phyloP scores from a whole-genome alignment of 2,329 filamentous ascomycete genomes.

The Berkeleyomyces rouxiae region DNA sequence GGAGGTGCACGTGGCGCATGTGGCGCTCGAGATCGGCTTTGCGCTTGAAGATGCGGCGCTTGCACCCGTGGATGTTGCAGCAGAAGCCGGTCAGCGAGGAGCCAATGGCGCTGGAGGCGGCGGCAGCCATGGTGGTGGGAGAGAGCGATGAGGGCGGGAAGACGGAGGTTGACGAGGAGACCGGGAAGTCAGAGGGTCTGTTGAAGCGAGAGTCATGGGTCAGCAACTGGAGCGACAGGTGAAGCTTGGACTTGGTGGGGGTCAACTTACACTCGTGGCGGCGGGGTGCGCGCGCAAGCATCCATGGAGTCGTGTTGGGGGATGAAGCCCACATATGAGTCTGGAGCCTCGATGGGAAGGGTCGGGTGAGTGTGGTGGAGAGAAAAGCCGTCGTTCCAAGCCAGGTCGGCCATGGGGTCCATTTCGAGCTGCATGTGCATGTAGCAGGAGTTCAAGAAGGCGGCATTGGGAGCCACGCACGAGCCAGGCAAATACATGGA shows the following conservation, averaged over 20 bases:
- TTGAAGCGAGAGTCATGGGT: background rate
- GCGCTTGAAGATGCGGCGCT: constrained; percentile 31
- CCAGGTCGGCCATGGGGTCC: background rate
- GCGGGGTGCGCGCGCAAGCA: background rate
- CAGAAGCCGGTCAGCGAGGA: constrained; percentile 11
- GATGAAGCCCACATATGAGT: background rate
- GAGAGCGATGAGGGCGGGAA: background rate
- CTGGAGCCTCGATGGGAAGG: background rate
- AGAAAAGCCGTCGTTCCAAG: background rate
- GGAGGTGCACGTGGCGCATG: constrained; percentile 31
- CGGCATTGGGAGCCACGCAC: background rate
- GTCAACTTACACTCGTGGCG: background rate
- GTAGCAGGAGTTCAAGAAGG: background rate
- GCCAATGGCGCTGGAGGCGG: background rate
- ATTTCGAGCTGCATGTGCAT: background rate
- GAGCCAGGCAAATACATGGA: background rate
- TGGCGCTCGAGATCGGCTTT: constrained; percentile 39
- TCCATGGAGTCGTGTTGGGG: background rate
- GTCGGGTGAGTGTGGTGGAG: background rate
- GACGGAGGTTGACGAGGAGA: background rate
- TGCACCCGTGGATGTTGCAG: constrained; percentile 28
- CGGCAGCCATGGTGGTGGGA: background rate
- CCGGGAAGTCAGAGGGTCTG: background rate
- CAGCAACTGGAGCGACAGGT: too few species aligned
- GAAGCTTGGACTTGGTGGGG: too few species aligned